Base-by-base conservation (phyloP, 495 filamentous ascomycete species). In the Aspergillus diversus region DNA sequence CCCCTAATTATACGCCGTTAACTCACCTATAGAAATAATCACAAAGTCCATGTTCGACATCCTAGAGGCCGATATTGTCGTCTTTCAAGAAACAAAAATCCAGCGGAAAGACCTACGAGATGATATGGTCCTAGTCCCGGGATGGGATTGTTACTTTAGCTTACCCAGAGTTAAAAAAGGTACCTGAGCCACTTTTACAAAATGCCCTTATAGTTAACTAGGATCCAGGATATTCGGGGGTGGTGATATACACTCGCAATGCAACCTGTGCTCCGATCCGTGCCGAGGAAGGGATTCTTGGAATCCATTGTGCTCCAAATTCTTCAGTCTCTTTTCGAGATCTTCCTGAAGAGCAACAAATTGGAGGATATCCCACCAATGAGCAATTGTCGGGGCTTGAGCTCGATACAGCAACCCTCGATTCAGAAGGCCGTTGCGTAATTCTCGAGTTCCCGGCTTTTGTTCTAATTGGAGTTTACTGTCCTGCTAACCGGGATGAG, bases 91-190 rank as follows among this genome's bases (percentile, higher is more conserved):
- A 74, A 89, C 92, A 32, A 99, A 97, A 77, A 97, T 99, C 54
- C 95, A 99, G 71, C 85, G 90, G 21, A 97, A 97, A 71, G 94
- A 99, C 67, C 81, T 99, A 3, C 81, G 83, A 33, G 95, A 98
- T 80, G 95, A 97, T 72, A 97, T 99, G 93, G 93, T 99, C 13
- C 75, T 97, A 5, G 88, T 99, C 0, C 88, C 92, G 0, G 95
- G 95, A 31, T 99, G 95, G 95, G 95, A 99, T 73, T 96, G 93
- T 66, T 97, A 88, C 73, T 97, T 97, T 76, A 97, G 92, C 70
- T 82, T 99, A 7, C 95, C 95, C 7, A 90, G 86, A 71, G 81
- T 95, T 66, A 97, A 97, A 76, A 97, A 98, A 78, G 95, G 93
- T 91, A 73, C 13, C 66, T 66, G 47, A 63, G 47, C 5, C 7